Base-by-base conservation (phyloP, 2,329 filamentous ascomycete species). In the Phoma sp. region DNA sequence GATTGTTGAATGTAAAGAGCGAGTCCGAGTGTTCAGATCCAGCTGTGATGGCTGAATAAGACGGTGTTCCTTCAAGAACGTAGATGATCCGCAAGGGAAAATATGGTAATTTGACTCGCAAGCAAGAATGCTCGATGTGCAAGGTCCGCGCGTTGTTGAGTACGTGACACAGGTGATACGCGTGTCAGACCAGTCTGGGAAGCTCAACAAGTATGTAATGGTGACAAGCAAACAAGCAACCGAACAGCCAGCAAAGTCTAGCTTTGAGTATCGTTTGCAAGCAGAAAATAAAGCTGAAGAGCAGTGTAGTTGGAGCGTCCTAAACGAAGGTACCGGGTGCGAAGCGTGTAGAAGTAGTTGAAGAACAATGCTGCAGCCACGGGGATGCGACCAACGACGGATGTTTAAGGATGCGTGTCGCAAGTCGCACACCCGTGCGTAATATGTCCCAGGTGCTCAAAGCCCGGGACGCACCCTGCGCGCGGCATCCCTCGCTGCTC, bases 381-480 rank as follows among this genome's bases (percentile, higher is more conserved):
- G 21, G 32, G 40, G 23, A 14, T 25, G 43, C 43, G 40, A 49
- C 42, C 29, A 46, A 34, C 45, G 45, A 40, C 50, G 43, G 53
- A 40, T 59, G 62, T 65, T 65, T 64, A 64, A 65, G 61, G 51
- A 56, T 57, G 57, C 48, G 51, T 57, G 56, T 59, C 55, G 57
- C 55, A 56, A 49, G 51, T 56, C 33, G 47, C 49, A 49, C 56
- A 53, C 50, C 56, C 53, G 53, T 62, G 57, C 61, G 57, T 53
- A 46, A 50, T 29, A 23, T 50, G 46, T 47, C 46, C 52, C 53
- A 56, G 45, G 29, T 45, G 40, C 45, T 45, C 23, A 7, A 36
- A 40, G 39, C 45, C 51, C 51, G 45, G 45, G 51, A 40, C 29
- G 51, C 21, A 39, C 51, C 51, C 43, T 54, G 51, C 39, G 33